phyloP scores from a whole-genome alignment of 768 basidiomycete genomes.

The Lactarius hengduanensis region DNA sequence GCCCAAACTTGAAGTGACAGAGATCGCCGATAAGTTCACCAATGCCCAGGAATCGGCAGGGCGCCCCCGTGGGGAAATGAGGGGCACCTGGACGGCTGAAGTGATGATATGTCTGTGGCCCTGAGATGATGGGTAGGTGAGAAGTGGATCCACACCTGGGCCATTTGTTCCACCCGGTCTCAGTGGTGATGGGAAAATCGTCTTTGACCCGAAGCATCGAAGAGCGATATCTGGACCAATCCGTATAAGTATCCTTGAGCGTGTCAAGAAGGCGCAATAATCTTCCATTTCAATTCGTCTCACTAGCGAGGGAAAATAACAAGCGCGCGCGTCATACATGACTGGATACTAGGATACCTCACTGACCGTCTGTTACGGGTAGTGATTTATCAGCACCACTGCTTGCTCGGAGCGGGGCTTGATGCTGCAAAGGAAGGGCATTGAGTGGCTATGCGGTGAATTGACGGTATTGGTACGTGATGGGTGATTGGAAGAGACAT shows the following conservation, averaged over 20 bases:
- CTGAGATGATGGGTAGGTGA: too few relatives aligned
- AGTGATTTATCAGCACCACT: constrained; percentile 30
- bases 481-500: constrained; percentile 16
- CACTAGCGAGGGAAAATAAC: not conserved
- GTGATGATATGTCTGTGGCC: too few relatives aligned
- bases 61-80: not conserved
- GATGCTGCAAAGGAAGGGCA: constrained; percentile 33
- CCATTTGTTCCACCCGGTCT: not conserved
- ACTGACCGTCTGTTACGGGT: not conserved
- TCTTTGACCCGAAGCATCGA: not conserved
- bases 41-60: too few relatives aligned
- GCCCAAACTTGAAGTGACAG: not conserved
- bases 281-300: not conserved
- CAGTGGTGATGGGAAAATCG: not conserved
- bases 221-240: not conserved
- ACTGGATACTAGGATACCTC: not conserved
- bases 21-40: not conserved
- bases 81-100: not conserved
- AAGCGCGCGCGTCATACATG: not conserved
- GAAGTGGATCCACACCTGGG: too few relatives aligned
- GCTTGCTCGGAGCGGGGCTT: constrained; percentile 32
- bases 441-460: constrained; percentile 31
- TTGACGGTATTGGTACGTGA: not conserved
- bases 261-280: not conserved
- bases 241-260: too few relatives aligned